A percentile compares a stretch with the other conserved stretches of the same genome.
phyloP scores from a whole-genome alignment of 345 rosid species.

The Moricandia moricandioides region DNA sequence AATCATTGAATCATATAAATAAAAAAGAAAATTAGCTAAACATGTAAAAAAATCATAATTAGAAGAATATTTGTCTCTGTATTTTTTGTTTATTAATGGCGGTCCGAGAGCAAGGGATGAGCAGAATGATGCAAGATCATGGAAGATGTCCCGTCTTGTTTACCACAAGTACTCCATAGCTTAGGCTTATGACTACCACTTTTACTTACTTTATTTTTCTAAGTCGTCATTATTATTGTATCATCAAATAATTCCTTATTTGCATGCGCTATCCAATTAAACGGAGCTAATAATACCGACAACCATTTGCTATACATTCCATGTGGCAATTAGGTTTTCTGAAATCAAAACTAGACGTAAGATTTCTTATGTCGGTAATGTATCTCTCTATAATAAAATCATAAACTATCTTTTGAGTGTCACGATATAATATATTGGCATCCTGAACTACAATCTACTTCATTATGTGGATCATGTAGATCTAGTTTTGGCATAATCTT shows the following conservation, averaged over 20 bases:
- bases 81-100: background rate
- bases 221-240: slow-evolving; percentile 9
- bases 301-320: background rate
- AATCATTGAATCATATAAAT: background rate
- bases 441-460: background rate
- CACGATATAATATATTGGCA: background rate
- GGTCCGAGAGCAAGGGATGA: slow-evolving; percentile 8
- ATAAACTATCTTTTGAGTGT: background rate
- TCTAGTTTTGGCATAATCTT: background rate
- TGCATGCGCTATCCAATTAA: slow-evolving; percentile 32
- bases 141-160: slow-evolving; percentile 31
- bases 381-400: background rate
- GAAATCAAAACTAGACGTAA: background rate
- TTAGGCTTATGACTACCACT: slow-evolving; percentile 14
- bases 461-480: background rate
- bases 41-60: background rate
- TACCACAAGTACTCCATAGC: slow-evolving; percentile 6
- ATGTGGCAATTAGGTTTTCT: background rate
- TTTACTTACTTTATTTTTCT: background rate
- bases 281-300: background rate
- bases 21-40: background rate
- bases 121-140: slow-evolving; percentile 27
- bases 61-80: background rate
- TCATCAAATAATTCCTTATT: background rate
- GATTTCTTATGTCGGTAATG: background rate